Evolutionary conservation across 1,284 basidiomycete genomes (phyloP).

Genomic region (Caloboletus firmus): DNA sequence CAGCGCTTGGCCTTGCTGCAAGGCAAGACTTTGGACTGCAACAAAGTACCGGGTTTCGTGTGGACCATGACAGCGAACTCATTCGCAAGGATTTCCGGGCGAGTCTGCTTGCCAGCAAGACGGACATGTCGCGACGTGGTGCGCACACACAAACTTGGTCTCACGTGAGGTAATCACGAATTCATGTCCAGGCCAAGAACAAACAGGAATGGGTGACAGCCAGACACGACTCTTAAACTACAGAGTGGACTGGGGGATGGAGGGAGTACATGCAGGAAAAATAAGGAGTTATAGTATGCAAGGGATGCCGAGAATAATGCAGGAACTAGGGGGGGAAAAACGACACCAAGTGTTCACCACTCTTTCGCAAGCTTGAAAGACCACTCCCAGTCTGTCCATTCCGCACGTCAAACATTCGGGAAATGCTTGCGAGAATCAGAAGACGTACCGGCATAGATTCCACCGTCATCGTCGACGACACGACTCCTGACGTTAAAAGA

Average conservation of each 20-base stretch:
- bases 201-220: slow-evolving; percentile 10
- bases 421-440: neutral
- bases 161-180: neutral
- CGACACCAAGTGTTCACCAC: slow-evolving; percentile 48
- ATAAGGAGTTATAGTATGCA: slow-evolving; percentile 30
- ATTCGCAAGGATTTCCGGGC: slow-evolving; percentile 1
- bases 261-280: slow-evolving; percentile 31
- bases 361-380: slow-evolving; percentile 80
- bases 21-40: neutral
- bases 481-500: slow-evolving; percentile 76
- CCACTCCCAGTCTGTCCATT: slow-evolving; percentile 75
- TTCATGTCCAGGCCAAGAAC: neutral
- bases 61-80: neutral
- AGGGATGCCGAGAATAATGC: slow-evolving; percentile 26
- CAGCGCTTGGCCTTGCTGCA: neutral
- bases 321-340: slow-evolving; percentile 8
- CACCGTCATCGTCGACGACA: slow-evolving; percentile 81
- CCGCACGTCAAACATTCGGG: slow-evolving; percentile 3
- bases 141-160: neutral
- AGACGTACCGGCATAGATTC: slow-evolving; percentile 68
- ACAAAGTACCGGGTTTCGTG: neutral
- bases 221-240: slow-evolving; percentile 21
- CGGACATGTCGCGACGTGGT: slow-evolving; percentile 15
- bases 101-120: slow-evolving; percentile 9
- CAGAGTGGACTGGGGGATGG: slow-evolving; percentile 13